phyloP scores from a whole-genome alignment of 2,329 filamentous ascomycete species.

The Alternaria brassicicola region DNA sequence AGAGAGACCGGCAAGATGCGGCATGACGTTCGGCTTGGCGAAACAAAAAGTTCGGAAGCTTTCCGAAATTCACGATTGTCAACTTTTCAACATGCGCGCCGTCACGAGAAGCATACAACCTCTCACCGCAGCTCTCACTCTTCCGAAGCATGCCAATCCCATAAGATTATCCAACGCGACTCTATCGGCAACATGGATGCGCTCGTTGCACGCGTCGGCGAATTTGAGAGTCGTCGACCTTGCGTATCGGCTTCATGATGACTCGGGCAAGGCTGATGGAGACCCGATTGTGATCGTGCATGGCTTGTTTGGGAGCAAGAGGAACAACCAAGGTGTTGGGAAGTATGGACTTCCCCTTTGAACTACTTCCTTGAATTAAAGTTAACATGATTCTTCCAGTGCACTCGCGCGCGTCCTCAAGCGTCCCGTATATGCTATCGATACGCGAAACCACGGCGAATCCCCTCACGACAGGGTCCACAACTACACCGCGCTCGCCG shows the following conservation, averaged over 20 bases:
- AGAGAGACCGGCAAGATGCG: conserved; percentile 5
- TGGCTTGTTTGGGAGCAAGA: conserved; percentile 92
- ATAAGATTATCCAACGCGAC: conserved; percentile 4
- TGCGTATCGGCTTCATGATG: conserved; percentile 45
- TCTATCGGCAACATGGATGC: conserved; percentile 25
- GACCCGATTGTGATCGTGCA: conserved; percentile 86
- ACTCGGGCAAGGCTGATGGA: conserved; percentile 44
- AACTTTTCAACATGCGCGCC: conserved; percentile 25
- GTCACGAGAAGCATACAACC: conserved; percentile 20
- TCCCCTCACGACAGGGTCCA: conserved; percentile 79
- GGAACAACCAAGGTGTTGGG: conserved; percentile 93
- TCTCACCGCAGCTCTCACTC: conserved; percentile 16
- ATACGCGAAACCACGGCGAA: conserved; percentile 91
- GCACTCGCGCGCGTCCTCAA: conserved; percentile 80
- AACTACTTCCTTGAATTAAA: background rate
- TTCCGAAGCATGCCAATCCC: conserved; percentile 18
- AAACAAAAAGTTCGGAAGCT: conserved; percentile 18
- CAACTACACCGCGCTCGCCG: conserved; percentile 81
- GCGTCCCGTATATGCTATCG: conserved; percentile 81
- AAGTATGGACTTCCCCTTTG: conserved; percentile 62
- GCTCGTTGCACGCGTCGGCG: conserved; percentile 37
- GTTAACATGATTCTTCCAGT: conserved; percentile 54
- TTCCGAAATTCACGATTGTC: conserved; percentile 6
- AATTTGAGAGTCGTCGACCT: conserved; percentile 38
- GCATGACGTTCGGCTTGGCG: conserved; percentile 22